These are phyloP conservation scores for Puccinia triticina DNA, from an alignment of 1,284 basidiomycete species.

Conservation along the genomic window DNA sequence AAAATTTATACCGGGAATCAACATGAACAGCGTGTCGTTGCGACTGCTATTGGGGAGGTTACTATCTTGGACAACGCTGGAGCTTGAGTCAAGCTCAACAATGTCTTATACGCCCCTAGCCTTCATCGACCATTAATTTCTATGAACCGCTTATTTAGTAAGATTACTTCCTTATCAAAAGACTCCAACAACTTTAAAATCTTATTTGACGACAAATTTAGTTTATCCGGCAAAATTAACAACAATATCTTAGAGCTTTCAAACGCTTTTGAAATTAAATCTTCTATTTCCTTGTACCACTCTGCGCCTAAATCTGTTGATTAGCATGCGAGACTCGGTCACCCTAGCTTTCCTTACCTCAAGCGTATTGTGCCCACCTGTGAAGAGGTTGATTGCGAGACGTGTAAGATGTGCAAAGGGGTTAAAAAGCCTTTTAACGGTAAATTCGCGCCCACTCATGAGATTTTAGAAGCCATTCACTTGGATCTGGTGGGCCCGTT, in stretches of 20 bases:
- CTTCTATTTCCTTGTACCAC: not conserved
- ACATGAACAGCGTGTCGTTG: not conserved
- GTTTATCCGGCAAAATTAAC: not conserved
- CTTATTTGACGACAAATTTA: not conserved
- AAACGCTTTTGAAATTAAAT: not conserved
- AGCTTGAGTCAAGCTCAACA: not conserved
- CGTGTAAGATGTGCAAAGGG: constrained; percentile 18
- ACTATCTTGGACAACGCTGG: not conserved
- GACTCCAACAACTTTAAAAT: not conserved
- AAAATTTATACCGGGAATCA: constrained; percentile 2
- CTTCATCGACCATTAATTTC: not conserved
- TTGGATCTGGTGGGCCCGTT: constrained; percentile 16
- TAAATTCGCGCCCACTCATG: not conserved
- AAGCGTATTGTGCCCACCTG: not conserved
- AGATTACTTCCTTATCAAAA: not conserved
- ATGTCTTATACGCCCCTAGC: not conserved
- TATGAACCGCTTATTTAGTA: not conserved
- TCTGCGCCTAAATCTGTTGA: not conserved
- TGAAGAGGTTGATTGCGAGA: not conserved
- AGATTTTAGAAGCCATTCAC: constrained; percentile 25
- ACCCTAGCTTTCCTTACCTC: not conserved
- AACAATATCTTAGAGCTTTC: too few species aligned
- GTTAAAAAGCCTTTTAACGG: not conserved
- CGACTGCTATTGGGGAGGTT: not conserved
- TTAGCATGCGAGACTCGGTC: constrained; percentile 12